phyloP scores from a whole-genome alignment of 2,329 filamentous ascomycete genomes.

The Dryadomyces quercivorus region DNA sequence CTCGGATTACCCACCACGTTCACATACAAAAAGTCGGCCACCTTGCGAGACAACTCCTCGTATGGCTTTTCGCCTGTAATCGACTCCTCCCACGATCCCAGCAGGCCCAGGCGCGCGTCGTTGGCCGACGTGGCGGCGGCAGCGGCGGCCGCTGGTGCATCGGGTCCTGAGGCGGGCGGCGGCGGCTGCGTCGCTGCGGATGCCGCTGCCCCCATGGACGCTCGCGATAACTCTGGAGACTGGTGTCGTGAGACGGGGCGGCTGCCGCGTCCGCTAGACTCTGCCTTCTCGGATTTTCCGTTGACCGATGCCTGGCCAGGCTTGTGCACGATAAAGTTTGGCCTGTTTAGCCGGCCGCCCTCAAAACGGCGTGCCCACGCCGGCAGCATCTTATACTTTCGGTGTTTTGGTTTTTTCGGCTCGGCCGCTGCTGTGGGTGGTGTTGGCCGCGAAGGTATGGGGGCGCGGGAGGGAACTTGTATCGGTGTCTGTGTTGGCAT shows the following conservation, averaged over 20 bases:
- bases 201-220: constrained; percentile 14
- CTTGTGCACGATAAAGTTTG: constrained; percentile 34
- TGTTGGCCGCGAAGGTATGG: background rate
- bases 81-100: constrained; percentile 52
- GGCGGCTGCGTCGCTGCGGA: background rate
- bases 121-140: constrained; percentile 1
- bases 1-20: constrained; percentile 58
- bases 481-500: background rate
- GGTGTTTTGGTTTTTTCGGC: constrained; percentile 23
- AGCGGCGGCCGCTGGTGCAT: constrained; percentile 8
- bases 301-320: constrained; percentile 23
- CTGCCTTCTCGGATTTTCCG: constrained; percentile 21
- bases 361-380: constrained; percentile 34
- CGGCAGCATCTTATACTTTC: constrained; percentile 26
- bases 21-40: constrained; percentile 73
- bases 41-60: constrained; percentile 59
- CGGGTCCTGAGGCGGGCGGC: constrained; percentile 8
- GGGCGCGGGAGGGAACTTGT: background rate
- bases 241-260: constrained; percentile 36
- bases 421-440: background rate
- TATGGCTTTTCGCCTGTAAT: constrained; percentile 59
- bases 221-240: constrained; percentile 15
- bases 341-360: constrained; percentile 24
- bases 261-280: constrained; percentile 23
- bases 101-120: constrained; percentile 14